Conservation (phyloP, 2,329 filamentous ascomycete genomes). For the Sarocladium strictum region DNA sequence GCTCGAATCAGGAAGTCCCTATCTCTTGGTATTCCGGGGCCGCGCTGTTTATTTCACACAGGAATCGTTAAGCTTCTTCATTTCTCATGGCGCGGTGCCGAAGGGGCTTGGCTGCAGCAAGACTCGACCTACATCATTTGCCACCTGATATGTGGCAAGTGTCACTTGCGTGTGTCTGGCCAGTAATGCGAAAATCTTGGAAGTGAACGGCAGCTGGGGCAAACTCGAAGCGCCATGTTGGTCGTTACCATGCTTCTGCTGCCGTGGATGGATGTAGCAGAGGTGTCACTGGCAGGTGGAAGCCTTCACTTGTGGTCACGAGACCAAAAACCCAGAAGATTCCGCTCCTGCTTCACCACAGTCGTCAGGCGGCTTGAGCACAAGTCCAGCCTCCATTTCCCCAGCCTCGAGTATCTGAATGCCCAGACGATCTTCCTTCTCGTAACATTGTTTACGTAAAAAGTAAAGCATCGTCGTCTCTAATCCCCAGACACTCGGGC, state of each 20-base stretch:
- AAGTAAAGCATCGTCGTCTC: not conserved
- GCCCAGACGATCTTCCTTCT: not conserved
- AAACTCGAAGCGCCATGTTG: too few relatives aligned
- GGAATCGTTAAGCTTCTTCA: not conserved
- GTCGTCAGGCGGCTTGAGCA: not conserved
- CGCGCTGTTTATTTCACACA: not conserved
- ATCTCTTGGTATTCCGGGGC: not conserved
- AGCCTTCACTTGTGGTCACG: constrained; percentile 1
- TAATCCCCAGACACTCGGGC: not conserved
- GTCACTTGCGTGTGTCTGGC: not conserved
- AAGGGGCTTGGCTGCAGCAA: not conserved
- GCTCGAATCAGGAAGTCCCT: not conserved
- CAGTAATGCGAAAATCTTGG: not conserved
- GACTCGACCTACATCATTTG: too few relatives aligned
- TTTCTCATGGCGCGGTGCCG: not conserved
- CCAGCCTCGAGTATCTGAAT: not conserved
- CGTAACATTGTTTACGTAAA: not conserved
- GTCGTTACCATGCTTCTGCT: too few relatives aligned
- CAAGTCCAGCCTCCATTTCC: not conserved
- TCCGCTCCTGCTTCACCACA: not conserved
- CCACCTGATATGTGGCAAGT: constrained; percentile 1
- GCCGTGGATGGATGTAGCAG: too few relatives aligned
- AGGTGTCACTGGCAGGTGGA: too few relatives aligned
- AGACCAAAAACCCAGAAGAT: not conserved
- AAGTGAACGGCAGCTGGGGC: too few relatives aligned